A percentile compares a stretch with the other conserved stretches of the same genome.
These are phyloP conservation scores for Pythium dissimile DNA, from an alignment of 352 stramenopile genomes.

Conservation along the genomic window DNA sequence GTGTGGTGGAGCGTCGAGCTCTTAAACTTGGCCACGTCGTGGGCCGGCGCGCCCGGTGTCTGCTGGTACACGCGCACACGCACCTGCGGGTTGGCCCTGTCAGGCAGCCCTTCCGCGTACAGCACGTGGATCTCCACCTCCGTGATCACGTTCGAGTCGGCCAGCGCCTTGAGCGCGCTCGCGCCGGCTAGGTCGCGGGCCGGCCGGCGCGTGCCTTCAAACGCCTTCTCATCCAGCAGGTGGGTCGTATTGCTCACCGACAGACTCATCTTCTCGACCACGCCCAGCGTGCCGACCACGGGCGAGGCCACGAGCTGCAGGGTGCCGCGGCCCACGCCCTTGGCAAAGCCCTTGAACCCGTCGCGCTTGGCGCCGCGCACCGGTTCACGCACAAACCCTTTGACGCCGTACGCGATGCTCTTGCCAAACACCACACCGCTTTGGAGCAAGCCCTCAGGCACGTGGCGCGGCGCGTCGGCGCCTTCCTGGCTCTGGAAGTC, in stretches of 20 bases:
- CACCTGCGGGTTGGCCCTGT: conserved; percentile 69
- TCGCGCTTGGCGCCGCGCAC: conserved; percentile 67
- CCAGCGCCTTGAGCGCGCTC: conserved; percentile 62
- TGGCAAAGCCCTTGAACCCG: conserved; percentile 80
- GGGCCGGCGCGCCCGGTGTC: conserved; percentile 33
- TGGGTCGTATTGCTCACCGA: conserved; percentile 87
- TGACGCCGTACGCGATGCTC: conserved; percentile 71
- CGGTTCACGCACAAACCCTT: conserved; percentile 79
- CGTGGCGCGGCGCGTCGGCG: conserved; percentile 57
- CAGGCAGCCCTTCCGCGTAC: conserved; percentile 60
- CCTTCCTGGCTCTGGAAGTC: conserved; percentile 81
- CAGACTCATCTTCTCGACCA: conserved; percentile 80
- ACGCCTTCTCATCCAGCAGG: conserved; percentile 77
- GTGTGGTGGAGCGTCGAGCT: conserved; percentile 61
- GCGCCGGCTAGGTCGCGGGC: conserved; percentile 58
- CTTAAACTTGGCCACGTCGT: conserved; percentile 67
- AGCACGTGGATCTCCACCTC: conserved; percentile 79
- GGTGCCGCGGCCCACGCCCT: conserved; percentile 74
- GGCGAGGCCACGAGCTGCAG: conserved; percentile 75
- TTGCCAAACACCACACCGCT: conserved; percentile 73
- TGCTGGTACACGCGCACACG: conserved; percentile 65
- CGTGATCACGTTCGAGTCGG: conserved; percentile 84
- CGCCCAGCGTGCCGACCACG: conserved; percentile 78
- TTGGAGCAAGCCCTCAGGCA: conserved; percentile 74
- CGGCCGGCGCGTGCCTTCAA: conserved; percentile 69